A percentile compares a stretch with the other conserved stretches of the same genome.
These are phyloP conservation scores for Pseudogymnoascus sp. DNA, from an alignment of 2,329 filamentous ascomycete genomes.

Conservation along the genomic window DNA sequence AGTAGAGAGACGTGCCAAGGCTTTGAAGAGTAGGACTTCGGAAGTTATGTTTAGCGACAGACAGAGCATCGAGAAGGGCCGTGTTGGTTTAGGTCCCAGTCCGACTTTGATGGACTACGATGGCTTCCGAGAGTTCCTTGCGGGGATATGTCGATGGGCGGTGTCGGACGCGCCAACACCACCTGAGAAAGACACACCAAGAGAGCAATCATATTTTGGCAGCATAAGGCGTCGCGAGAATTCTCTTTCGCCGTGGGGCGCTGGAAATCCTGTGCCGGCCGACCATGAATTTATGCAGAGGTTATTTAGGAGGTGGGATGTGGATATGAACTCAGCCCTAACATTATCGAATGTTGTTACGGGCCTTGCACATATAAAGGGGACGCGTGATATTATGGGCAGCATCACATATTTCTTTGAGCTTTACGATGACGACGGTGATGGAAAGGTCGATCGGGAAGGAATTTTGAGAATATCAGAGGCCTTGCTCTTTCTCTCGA, in stretches of 20 bases:
- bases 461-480: conserved; percentile 94
- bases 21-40: conserved; percentile 47
- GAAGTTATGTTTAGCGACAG: conserved; percentile 38
- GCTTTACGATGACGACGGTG: conserved; percentile 86
- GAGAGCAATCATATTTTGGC: conserved; percentile 54
- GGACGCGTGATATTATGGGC: conserved; percentile 92
- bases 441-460: conserved; percentile 88
- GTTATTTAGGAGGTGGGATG: conserved; percentile 83
- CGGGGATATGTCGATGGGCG: conserved; percentile 85
- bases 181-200: conserved; percentile 39
- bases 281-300: conserved; percentile 92
- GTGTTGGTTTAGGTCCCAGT: conserved; percentile 82
- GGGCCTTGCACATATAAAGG: conserved; percentile 84
- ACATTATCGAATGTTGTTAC: conserved; percentile 88
- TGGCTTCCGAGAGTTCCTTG: conserved; percentile 88
- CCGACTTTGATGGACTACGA: conserved; percentile 96
- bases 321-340: conserved; percentile 66
- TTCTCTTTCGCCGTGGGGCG: conserved; percentile 45
- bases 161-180: conserved; percentile 74
- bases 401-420: conserved; percentile 98
- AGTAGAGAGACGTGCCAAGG: conserved; percentile 57
- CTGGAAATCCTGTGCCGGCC: conserved; percentile 60
- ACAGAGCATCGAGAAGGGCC: conserved; percentile 66
- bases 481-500: conserved; percentile 82
- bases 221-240: conserved; percentile 37